Evolutionary conservation across 2,329 filamentous ascomycete genomes (phyloP).

Genomic region (Stenocarpella maydis): DNA sequence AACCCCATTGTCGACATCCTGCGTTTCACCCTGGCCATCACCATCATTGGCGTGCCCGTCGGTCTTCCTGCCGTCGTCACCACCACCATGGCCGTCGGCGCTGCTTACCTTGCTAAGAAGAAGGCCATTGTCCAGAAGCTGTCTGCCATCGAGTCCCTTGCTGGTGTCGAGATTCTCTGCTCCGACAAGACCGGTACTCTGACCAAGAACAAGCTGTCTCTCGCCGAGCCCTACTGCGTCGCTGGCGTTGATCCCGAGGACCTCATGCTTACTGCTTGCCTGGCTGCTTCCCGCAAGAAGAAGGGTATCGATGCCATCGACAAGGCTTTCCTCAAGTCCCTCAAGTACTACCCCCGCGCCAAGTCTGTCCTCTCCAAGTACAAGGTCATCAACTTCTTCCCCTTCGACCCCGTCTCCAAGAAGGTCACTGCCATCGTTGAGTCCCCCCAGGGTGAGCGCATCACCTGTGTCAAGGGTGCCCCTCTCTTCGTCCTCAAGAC

Average conservation of each 20-base stretch:
- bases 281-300: conserved; percentile 92
- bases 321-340: conserved; percentile 90
- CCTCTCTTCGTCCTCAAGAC: conserved; percentile 88
- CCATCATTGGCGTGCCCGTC: conserved; percentile 90
- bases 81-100: conserved; percentile 94
- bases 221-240: conserved; percentile 85
- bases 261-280: conserved; percentile 89
- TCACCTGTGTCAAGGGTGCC: conserved; percentile 90
- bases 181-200: conserved; percentile 94
- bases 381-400: conserved; percentile 83
- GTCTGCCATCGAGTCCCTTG: conserved; percentile 88
- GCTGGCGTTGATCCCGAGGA: conserved; percentile 84
- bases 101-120: conserved; percentile 90
- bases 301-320: conserved; percentile 96
- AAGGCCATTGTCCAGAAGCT: conserved; percentile 94
- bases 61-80: conserved; percentile 93
- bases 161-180: conserved; percentile 92
- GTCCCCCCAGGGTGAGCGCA: conserved; percentile 82
- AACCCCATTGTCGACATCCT: conserved; percentile 82
- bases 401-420: conserved; percentile 93
- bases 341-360: conserved; percentile 82
- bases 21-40: conserved; percentile 86
- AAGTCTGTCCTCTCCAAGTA: conserved; percentile 84
- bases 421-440: conserved; percentile 87
- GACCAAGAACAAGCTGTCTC: conserved; percentile 92